These are phyloP conservation scores for Saccharum hybrid DNA, from an alignment of 202 grass and related monocot genomes.

Conservation along the genomic window DNA sequence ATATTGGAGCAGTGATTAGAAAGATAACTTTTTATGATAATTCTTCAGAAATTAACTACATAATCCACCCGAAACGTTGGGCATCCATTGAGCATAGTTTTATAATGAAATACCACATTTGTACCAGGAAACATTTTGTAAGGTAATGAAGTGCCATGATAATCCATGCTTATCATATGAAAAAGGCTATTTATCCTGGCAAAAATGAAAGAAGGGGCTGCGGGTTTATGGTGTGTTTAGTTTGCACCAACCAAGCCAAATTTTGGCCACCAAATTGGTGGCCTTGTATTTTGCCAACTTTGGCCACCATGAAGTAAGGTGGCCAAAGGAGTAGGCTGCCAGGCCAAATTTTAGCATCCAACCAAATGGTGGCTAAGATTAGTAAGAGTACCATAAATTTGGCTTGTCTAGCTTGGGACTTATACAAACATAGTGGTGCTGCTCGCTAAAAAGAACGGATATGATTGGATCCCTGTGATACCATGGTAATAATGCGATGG, in stretches of 20 bases:
- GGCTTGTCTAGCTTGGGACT: too few species aligned
- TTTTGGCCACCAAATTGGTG: background rate
- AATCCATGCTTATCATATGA: background rate
- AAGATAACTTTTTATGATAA: background rate
- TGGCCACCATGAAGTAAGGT: background rate
- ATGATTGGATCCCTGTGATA: background rate
- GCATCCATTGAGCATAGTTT: background rate
- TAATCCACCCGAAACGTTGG: slow-evolving; percentile 26
- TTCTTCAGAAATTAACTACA: slow-evolving; percentile 13
- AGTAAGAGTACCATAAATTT: background rate
- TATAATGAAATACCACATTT: background rate
- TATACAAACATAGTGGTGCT: background rate
- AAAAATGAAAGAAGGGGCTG: background rate
- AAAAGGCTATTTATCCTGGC: background rate
- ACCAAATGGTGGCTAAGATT: background rate
- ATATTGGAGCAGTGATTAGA: background rate
- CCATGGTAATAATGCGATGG: background rate
- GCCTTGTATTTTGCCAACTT: background rate
- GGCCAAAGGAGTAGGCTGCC: background rate
- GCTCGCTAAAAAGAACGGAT: background rate
- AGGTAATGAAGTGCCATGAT: slow-evolving; percentile 23
- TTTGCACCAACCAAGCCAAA: background rate
- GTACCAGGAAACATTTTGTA: slow-evolving; percentile 15
- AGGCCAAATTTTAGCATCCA: background rate
- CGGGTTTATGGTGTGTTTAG: background rate